Evolutionary conservation across 257 asterid species (phyloP).

Genomic region (Rhazya stricta): DNA sequence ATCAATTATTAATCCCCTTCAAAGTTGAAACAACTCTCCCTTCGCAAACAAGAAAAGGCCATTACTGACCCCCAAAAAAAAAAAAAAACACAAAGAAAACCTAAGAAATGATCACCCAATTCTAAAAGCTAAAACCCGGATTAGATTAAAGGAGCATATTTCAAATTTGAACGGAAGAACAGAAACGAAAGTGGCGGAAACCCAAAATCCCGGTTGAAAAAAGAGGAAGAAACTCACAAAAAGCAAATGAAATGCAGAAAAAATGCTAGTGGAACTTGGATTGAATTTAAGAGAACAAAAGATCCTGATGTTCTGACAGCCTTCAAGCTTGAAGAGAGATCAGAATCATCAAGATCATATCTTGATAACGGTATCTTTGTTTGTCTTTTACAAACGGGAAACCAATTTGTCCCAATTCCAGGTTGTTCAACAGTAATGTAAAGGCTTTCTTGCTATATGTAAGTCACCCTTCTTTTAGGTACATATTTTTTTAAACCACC

Average conservation of each 20-base stretch:
- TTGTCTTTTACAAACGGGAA: slow-evolving; percentile 25
- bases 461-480: background rate
- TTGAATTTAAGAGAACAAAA: slow-evolving; percentile 1
- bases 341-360: slow-evolving; percentile 8
- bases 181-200: background rate
- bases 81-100: background rate
- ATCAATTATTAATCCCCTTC: slow-evolving; percentile 2
- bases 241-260: background rate
- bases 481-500: background rate
- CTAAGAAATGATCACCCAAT: background rate
- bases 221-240: background rate
- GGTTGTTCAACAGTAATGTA: background rate
- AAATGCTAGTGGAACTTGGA: background rate
- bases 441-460: background rate
- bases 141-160: background rate
- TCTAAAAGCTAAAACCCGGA: slow-evolving; percentile 3
- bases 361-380: slow-evolving; percentile 46
- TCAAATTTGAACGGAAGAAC: slow-evolving; percentile 16
- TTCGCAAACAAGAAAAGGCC: slow-evolving; percentile 3
- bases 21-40: slow-evolving; percentile 1
- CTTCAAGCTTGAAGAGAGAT: slow-evolving; percentile 5
- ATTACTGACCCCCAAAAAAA: background rate
- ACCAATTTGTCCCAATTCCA: slow-evolving; percentile 8
- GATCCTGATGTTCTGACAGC: slow-evolving; percentile 3
- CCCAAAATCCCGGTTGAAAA: background rate